Conservation (phyloP, 257 asterid genomes). For the Euphrasia confusa region DNA sequence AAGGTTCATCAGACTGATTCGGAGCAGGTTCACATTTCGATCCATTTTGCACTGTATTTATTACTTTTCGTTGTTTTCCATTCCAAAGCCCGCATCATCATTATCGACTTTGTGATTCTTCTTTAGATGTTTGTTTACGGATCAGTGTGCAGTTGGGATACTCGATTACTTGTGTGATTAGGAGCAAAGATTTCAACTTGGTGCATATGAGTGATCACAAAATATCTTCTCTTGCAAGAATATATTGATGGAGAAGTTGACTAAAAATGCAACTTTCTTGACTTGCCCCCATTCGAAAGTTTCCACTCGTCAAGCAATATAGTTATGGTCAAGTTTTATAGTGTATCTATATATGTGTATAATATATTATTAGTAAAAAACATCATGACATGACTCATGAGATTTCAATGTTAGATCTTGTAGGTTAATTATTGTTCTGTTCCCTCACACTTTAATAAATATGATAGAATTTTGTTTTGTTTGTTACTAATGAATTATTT, state of each 20-base stretch:
- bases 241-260: constrained; percentile 24
- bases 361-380: background rate
- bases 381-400: no score
- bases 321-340: background rate
- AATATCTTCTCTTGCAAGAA: constrained; percentile 24
- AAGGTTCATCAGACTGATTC: constrained; percentile 18
- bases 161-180: background rate
- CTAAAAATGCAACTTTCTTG: constrained; percentile 8
- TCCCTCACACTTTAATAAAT: no score
- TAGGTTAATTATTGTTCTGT: no score
- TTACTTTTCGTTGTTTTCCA: no score
- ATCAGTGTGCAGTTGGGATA: background rate
- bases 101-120: background rate
- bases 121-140: background rate
- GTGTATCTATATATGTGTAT: background rate
- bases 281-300: constrained; percentile 1
- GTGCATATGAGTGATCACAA: background rate
- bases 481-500: no score
- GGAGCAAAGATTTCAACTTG: background rate
- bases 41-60: background rate
- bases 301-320: constrained; percentile 18
- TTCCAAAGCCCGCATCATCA: background rate
- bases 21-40: background rate
- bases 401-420: no score
- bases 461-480: no score